phyloP scores from a whole-genome alignment of 148 eudicot genomes.

The Camellia granthamiana region DNA sequence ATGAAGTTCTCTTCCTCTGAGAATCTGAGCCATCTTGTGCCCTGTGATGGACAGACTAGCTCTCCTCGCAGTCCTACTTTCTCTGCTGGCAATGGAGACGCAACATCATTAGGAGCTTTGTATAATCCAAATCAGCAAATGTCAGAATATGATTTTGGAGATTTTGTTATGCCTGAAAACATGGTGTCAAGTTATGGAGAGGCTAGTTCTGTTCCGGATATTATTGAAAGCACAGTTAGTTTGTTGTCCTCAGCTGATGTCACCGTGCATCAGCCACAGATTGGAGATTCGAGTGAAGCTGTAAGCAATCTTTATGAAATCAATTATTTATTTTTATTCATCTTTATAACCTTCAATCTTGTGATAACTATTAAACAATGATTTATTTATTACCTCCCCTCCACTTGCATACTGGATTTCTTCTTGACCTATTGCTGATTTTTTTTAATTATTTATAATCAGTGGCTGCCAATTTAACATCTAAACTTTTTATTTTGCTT shows the following conservation, averaged over 20 bases:
- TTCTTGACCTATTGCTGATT: background rate
- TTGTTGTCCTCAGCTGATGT: conserved; percentile 68
- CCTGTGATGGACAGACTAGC: conserved; percentile 63
- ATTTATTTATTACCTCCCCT: background rate
- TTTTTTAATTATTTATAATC: no score
- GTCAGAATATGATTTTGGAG: conserved; percentile 62
- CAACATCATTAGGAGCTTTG: conserved; percentile 49
- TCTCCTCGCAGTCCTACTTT: conserved; percentile 73
- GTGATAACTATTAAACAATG: background rate
- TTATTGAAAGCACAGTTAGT: conserved; percentile 87
- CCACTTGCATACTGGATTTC: background rate
- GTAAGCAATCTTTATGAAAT: conserved; percentile 36
- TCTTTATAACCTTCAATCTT: background rate
- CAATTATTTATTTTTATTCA: background rate
- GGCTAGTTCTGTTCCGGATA: conserved; percentile 69
- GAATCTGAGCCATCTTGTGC: conserved; percentile 61
- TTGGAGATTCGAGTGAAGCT: conserved; percentile 73
- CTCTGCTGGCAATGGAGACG: conserved; percentile 74
- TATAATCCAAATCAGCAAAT: conserved; percentile 31
- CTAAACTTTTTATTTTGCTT: background rate
- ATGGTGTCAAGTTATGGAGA: conserved; percentile 49
- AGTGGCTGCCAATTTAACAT: background rate
- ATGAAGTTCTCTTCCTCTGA: conserved; percentile 70
- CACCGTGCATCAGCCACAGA: conserved; percentile 59
- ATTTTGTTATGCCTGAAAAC: conserved; percentile 54